These are phyloP conservation scores for Priceomyces melissophilus DNA, from an alignment of 805 yeast species.

Conservation along the genomic window DNA sequence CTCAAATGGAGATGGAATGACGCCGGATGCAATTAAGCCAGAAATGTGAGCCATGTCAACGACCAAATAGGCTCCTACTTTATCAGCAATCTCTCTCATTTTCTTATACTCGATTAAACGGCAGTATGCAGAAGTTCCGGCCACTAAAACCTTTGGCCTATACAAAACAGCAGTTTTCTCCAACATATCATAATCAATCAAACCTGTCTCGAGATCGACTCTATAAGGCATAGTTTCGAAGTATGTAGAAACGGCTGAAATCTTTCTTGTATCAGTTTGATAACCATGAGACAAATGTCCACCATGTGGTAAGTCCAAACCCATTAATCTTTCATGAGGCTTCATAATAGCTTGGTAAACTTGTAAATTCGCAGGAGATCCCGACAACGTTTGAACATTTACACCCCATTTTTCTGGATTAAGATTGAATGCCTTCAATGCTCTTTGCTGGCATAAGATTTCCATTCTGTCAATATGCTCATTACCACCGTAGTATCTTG, in stretches of 20 bases:
- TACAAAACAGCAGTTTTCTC: slow-evolving; percentile 78
- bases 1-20: slow-evolving; percentile 88
- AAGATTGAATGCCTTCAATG: slow-evolving; percentile 75
- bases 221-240: slow-evolving; percentile 98
- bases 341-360: slow-evolving; percentile 86
- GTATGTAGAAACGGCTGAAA: slow-evolving; percentile 87
- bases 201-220: slow-evolving; percentile 78
- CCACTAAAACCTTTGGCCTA: slow-evolving; percentile 93
- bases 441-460: slow-evolving; percentile 85
- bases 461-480: slow-evolving; percentile 92
- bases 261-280: slow-evolving; percentile 85
- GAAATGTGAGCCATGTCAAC: slow-evolving; percentile 98
- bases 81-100: slow-evolving; percentile 88
- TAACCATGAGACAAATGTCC: slow-evolving; percentile 98
- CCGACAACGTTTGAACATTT: slow-evolving; percentile 91
- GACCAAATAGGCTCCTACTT: slow-evolving; percentile 87
- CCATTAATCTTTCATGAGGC: slow-evolving; percentile 93
- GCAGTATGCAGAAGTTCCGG: slow-evolving; percentile 96
- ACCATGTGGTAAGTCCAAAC: slow-evolving; percentile 96
- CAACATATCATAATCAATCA: slow-evolving; percentile 87
- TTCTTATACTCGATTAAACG: slow-evolving; percentile 85
- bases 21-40: slow-evolving; percentile 93
- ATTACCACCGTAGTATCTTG: slow-evolving; percentile 97
- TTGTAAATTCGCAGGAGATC: slow-evolving; percentile 95
- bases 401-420: slow-evolving; percentile 92